Evolutionary conservation across 306 rosid species (phyloP).

Genomic region (Acmispon strigosus): DNA sequence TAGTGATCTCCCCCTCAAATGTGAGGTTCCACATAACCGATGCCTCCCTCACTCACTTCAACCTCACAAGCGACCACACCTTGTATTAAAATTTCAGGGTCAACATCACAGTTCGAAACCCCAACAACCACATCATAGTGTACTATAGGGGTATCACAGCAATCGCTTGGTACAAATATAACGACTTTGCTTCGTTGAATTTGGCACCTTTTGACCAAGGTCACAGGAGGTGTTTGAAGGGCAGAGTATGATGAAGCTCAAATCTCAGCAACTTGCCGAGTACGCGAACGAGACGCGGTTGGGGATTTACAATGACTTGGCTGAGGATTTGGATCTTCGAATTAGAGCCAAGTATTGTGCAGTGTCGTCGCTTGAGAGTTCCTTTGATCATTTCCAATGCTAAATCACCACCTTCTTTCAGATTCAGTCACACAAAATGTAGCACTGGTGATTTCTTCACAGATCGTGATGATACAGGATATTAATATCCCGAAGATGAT

Average conservation of each 20-base stretch:
- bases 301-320: constrained; percentile 20
- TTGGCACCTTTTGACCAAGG: constrained; percentile 38
- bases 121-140: constrained; percentile 19
- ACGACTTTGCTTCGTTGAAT: neutral
- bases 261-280: constrained; percentile 15
- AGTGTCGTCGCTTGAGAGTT: constrained; percentile 22
- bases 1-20: neutral
- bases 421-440: constrained; percentile 13
- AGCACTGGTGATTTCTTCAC: neutral
- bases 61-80: constrained; percentile 23
- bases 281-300: constrained; percentile 15
- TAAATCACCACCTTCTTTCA: neutral
- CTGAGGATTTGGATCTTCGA: constrained; percentile 25
- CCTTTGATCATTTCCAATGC: constrained; percentile 18
- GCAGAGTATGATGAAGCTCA: neutral
- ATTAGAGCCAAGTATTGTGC: constrained; percentile 18
- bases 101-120: constrained; percentile 26
- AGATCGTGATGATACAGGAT: neutral
- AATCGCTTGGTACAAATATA: constrained; percentile 27
- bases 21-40: constrained; percentile 22
- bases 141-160: constrained; percentile 15
- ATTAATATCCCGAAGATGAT: no score
- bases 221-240: constrained; percentile 28
- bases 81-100: constrained; percentile 15
- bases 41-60: constrained; percentile 21